phyloP scores from a whole-genome alignment of 768 basidiomycete genomes.

The Lentinula edodes region DNA sequence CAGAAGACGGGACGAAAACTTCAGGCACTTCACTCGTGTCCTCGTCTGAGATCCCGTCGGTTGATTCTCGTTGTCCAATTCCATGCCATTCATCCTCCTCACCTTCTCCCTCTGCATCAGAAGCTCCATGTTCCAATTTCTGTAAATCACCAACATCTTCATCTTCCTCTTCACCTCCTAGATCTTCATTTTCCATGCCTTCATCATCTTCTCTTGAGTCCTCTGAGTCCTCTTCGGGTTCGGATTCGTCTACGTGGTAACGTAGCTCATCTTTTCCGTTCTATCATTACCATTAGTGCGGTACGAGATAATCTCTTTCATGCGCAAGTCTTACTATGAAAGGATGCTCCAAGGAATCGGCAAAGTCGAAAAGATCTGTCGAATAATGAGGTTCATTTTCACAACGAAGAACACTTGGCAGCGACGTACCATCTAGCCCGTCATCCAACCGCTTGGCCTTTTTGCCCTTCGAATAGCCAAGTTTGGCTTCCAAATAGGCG shows the following conservation, averaged over 20 bases:
- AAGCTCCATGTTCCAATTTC: constrained; percentile 16
- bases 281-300: neutral
- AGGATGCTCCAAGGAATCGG: constrained; percentile 28
- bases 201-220: constrained; percentile 9
- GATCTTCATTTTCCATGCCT: constrained; percentile 13
- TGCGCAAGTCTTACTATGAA: neutral
- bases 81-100: constrained; percentile 36
- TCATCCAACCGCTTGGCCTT: constrained; percentile 56
- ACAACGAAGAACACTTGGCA: neutral
- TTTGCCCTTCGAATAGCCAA: constrained; percentile 50
- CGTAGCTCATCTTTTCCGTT: neutral
- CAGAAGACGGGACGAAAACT: constrained; percentile 3
- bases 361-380: constrained; percentile 52
- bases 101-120: constrained; percentile 21
- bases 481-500: constrained; percentile 71
- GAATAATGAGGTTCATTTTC: neutral
- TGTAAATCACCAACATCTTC: too few relatives aligned
- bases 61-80: constrained; percentile 17
- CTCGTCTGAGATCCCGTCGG: constrained; percentile 14
- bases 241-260: neutral
- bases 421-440: constrained; percentile 71
- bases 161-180: constrained; percentile 15
- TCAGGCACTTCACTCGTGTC: constrained; percentile 22
- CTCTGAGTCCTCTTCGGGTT: neutral
- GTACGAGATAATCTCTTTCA: neutral